Evolutionary conservation across 345 rosid species (phyloP), one percentile per base, ranked within the genome.

Genomic region (Pistacia integerrima): DNA sequence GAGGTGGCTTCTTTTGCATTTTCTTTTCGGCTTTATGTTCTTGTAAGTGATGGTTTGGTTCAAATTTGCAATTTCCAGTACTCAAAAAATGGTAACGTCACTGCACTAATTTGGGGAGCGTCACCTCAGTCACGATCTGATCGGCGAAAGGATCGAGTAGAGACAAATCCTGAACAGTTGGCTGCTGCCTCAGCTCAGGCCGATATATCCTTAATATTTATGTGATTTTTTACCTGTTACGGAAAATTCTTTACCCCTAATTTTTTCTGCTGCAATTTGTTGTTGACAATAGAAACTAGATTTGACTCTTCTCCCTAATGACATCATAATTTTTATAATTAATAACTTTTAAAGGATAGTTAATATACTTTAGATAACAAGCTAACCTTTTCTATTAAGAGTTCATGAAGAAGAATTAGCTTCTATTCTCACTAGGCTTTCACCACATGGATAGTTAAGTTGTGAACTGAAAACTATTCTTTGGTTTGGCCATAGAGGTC

Each of bases 121-220:
- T 92, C 98, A 13, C 98, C 98, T 70, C 98, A 94, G 83, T 83
- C 97, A 77, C 85, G 98, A 66, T 94, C 98, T 67, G 98, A 96
- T 87, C 81, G 99, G 70, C 92, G 90, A 78, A 96, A 93, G 81
- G 98, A 96, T 79, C 87, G 99, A 76, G 99, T 96, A 0, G 99
- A 96, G 88, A 93, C 98, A 68, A 96, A 90, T 78, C 99, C 99
- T 30, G 99, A 96, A 84, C 99, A 92, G 82, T 81, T 96, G 83
- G 98, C 99, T 82, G 99, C 99, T 82, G 99, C 99, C 64, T 92
- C 99, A 33, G 98, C 98, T 17, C 93, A 86, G 82, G 98, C 99
- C 44, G 99, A 96, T 82, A 96, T 96, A 96, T 96, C 99, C 99
- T 93, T 90, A 41, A 30, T 75, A 70, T 52, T 69, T 73, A 25